Base-by-base conservation (phyloP, 345 rosid genomes). In the Citrus maxima region DNA sequence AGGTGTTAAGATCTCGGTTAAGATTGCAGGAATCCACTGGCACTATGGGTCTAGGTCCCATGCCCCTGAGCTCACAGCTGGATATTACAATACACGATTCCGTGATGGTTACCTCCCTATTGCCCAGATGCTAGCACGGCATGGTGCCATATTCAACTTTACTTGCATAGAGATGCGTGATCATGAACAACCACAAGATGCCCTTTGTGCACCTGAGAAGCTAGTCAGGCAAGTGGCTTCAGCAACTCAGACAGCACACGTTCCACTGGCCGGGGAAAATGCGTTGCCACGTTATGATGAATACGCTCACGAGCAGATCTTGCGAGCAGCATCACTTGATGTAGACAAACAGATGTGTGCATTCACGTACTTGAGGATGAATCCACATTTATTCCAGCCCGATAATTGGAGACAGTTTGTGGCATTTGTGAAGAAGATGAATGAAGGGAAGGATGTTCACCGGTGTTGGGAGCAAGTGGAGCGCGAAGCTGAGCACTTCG, bases 31-130 rank as follows among this genome's bases (percentile, higher is more conserved):
- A 62, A 96, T 96, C 76, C 99, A 96, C 77, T 96, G 99, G 98
- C 99, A 96, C 74, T 96, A 91, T 3, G 99, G 99, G n/a, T 85
- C 86, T 9, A 86, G 98, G 27, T 96, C 98, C 24, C 99, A 96
- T 65, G 97, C 99, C 49, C 97, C 99, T 28, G 99, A 96, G 83
- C 99, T 96, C 73, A 96, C 98, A 5, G 99, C 98, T 28, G 99
- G 99, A 49, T 96, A 94, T 83, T 96, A 92, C 79, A 96, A 94
- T 89, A 96, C 99, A 4, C 86, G 98, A 78, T 86, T 71, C 84
- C 88, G 93, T 9, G 97, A 96, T 55, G 98, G 99, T 5, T 96
- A 94, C 85, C 90, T 96, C 34, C 97, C 99, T 0, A 93, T 96
- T 55, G 98, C 99, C 24, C 90, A 87, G 68, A 96, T 96, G 98